phyloP scores from a whole-genome alignment of 2,329 filamentous ascomycete species.

The Clathrospora elynae region DNA sequence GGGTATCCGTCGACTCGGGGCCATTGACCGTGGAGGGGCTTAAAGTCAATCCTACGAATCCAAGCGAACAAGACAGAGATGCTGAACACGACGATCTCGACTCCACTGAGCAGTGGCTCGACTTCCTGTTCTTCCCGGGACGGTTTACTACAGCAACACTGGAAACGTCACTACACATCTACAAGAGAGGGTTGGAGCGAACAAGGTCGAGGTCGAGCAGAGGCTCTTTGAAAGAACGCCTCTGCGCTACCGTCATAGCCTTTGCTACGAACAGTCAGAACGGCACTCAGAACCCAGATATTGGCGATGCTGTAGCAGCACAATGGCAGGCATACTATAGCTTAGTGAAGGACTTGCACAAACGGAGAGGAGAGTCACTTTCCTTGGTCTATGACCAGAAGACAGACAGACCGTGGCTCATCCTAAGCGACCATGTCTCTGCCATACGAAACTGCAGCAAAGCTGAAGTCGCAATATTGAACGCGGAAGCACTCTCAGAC shows the following conservation, averaged over 20 bases:
- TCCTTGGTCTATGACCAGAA: slow-evolving; percentile 75
- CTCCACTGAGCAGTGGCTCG: slow-evolving; percentile 76
- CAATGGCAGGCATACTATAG: slow-evolving; percentile 93
- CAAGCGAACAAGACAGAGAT: slow-evolving; percentile 42
- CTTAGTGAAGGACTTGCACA: slow-evolving; percentile 82
- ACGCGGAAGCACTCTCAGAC: slow-evolving; percentile 54
- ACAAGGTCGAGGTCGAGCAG: slow-evolving; percentile 36
- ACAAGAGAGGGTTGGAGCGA: slow-evolving; percentile 66
- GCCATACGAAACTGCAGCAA: slow-evolving; percentile 79
- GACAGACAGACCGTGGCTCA: slow-evolving; percentile 77
- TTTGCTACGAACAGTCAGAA: slow-evolving; percentile 69
- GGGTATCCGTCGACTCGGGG: slow-evolving; percentile 53
- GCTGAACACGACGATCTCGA: slow-evolving; percentile 56
- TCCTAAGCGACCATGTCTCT: slow-evolving; percentile 80
- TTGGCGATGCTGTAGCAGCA: slow-evolving; percentile 72
- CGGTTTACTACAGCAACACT: slow-evolving; percentile 79
- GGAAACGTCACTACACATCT: slow-evolving; percentile 81
- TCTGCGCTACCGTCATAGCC: slow-evolving; percentile 72
- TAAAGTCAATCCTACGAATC: slow-evolving; percentile 46
- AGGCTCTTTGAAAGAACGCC: slow-evolving; percentile 72
- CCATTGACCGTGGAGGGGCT: slow-evolving; percentile 50
- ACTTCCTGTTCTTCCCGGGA: slow-evolving; percentile 80
- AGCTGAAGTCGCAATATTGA: slow-evolving; percentile 76
- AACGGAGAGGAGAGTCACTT: slow-evolving; percentile 79
- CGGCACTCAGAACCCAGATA: slow-evolving; percentile 75